Conservation (phyloP, 2,329 filamentous ascomycete genomes). For the Verticillium nonalfalfae region DNA sequence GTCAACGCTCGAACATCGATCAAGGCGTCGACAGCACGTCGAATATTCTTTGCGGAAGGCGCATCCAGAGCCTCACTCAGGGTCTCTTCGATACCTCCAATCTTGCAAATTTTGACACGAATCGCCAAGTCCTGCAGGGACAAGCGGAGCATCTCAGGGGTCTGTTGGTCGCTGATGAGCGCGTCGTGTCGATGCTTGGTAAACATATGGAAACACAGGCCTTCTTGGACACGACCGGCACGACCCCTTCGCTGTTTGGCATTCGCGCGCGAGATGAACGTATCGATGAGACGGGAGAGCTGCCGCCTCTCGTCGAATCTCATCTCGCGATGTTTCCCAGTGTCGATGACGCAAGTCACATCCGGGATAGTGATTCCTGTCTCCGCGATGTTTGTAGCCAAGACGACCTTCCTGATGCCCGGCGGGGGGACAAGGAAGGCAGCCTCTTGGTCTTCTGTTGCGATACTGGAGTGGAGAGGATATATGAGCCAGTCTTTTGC, state of each 20-base stretch:
- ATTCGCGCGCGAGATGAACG: slow-evolving; percentile 92
- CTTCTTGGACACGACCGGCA: slow-evolving; percentile 91
- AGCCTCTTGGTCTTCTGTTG: slow-evolving; percentile 91
- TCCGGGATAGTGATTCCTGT: slow-evolving; percentile 98
- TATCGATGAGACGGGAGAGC: slow-evolving; percentile 83
- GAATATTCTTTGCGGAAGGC: slow-evolving; percentile 86
- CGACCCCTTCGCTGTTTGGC: slow-evolving; percentile 91
- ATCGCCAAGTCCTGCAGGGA: slow-evolving; percentile 94
- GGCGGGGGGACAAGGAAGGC: slow-evolving; percentile 81
- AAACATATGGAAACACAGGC: slow-evolving; percentile 93
- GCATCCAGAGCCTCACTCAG: slow-evolving; percentile 83
- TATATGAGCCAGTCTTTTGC: slow-evolving; percentile 76
- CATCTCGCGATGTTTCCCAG: slow-evolving; percentile 97
- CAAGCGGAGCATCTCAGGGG: slow-evolving; percentile 89
- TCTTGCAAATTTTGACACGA: slow-evolving; percentile 93
- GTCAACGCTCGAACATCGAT: slow-evolving; percentile 91
- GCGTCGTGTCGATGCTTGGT: slow-evolving; percentile 84
- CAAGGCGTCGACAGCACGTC: slow-evolving; percentile 84
- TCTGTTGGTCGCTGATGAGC: slow-evolving; percentile 84
- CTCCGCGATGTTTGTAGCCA: slow-evolving; percentile 97
- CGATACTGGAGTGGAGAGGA: slow-evolving; percentile 88
- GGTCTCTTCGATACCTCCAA: slow-evolving; percentile 88
- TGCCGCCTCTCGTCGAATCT: slow-evolving; percentile 90
- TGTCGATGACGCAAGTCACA: slow-evolving; percentile 93
- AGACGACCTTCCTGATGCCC: slow-evolving; percentile 83